A percentile compares a stretch with the other conserved stretches of the same genome.
Evolutionary conservation across 2,329 filamentous ascomycete genomes (phyloP).

Genomic region (Teratosphaeria gauchensis): DNA sequence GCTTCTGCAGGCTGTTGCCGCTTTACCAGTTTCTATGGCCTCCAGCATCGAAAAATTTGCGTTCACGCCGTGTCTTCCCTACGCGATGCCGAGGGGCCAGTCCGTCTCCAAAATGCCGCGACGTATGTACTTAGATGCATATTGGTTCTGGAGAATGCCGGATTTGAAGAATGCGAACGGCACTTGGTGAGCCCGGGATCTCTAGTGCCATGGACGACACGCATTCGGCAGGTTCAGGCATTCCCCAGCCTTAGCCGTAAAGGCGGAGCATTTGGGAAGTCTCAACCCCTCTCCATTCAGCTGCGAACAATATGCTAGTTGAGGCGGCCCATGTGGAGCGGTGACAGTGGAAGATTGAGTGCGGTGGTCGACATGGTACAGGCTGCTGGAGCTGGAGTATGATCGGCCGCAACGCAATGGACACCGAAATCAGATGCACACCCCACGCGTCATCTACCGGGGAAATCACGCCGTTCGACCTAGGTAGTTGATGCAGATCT

Average conservation of each 20-base stretch:
- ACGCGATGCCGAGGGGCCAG: neutral
- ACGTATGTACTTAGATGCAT: neutral
- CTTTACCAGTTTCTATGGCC: neutral
- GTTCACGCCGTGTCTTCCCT: neutral
- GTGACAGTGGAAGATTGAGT: neutral
- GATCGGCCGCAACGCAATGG: neutral
- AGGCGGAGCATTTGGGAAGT: neutral
- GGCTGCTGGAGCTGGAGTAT: neutral
- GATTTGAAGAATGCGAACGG: neutral
- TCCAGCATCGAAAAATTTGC: neutral
- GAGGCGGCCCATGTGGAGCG: neutral
- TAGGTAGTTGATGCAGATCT: neutral
- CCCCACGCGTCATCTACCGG: neutral
- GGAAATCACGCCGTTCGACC: neutral
- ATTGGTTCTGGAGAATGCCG: neutral
- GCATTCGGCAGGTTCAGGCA: neutral
- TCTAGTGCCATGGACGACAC: neutral
- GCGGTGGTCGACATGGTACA: neutral
- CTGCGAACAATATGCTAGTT: neutral
- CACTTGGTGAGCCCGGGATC: neutral
- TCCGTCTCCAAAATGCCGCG: neutral
- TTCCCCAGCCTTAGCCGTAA: neutral
- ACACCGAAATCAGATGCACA: neutral
- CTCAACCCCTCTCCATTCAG: neutral
- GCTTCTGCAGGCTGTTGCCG: neutral